phyloP scores from a whole-genome alignment of 345 rosid species.

The Corchorus capsularis region DNA sequence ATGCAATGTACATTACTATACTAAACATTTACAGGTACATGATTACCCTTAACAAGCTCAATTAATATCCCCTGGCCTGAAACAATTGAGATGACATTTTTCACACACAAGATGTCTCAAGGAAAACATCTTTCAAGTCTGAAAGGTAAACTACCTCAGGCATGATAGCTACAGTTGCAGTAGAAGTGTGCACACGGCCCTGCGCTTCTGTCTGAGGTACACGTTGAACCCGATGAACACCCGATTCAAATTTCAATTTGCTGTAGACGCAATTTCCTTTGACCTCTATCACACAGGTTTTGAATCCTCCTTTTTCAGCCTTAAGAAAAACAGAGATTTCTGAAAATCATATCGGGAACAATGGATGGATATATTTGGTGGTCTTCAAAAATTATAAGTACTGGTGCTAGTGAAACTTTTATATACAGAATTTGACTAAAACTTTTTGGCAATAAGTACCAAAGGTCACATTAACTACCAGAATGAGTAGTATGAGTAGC shows the following conservation, averaged over 20 bases:
- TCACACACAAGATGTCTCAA: constrained; percentile 6
- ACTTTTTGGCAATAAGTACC: not conserved
- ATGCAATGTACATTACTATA: not conserved
- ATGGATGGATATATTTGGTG: constrained; percentile 9
- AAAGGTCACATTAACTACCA: not conserved
- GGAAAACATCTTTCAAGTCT: not conserved
- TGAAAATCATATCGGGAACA: constrained; percentile 19
- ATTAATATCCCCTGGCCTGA: not conserved
- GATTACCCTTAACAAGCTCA: not conserved
- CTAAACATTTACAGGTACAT: not conserved
- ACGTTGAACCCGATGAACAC: constrained; percentile 95
- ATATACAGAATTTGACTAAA: not conserved
- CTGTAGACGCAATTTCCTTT: constrained; percentile 88
- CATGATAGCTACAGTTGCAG: constrained; percentile 98
- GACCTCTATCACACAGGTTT: constrained; percentile 90
- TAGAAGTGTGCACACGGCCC: constrained; percentile 95
- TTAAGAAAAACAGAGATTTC: constrained; percentile 30
- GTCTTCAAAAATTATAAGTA: constrained; percentile 2
- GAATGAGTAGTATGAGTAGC: not conserved
- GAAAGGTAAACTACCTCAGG: constrained; percentile 65
- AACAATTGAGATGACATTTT: constrained; percentile 6
- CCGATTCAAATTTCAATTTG: constrained; percentile 92
- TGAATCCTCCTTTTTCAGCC: constrained; percentile 97
- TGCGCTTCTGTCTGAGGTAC: constrained; percentile 97
- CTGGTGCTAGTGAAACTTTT: not conserved